These are phyloP conservation scores for Sporothrix globosa DNA, from an alignment of 2,329 filamentous ascomycete genomes.

Conservation along the genomic window DNA sequence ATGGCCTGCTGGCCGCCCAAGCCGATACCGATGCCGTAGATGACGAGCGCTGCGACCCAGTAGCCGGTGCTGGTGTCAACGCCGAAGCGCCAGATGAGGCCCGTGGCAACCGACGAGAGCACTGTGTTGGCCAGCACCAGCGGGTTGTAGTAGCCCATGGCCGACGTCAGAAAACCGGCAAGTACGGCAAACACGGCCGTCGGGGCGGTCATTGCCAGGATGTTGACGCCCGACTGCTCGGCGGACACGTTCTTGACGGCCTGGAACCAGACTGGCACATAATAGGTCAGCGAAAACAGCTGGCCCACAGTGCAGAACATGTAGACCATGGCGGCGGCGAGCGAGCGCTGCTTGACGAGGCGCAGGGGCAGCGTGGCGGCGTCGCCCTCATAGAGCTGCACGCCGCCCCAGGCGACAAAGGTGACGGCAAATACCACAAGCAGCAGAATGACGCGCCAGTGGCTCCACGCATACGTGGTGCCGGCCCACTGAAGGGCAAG, in stretches of 20 bases:
- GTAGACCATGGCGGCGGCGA: conserved; percentile 33
- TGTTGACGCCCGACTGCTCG: conserved; percentile 43
- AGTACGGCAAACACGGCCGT: conserved; percentile 38
- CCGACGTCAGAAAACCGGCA: conserved; percentile 36
- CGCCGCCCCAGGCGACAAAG: conserved; percentile 42
- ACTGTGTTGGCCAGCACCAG: conserved; percentile 32
- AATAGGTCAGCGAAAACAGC: conserved; percentile 36
- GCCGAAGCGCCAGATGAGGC: conserved; percentile 43
- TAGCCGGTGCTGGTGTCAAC: conserved; percentile 37
- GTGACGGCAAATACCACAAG: conserved; percentile 45
- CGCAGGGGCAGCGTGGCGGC: conserved; percentile 49
- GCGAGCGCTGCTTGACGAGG: conserved; percentile 45
- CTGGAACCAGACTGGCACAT: conserved; percentile 47
- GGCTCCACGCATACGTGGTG: conserved; percentile 46
- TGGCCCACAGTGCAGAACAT: conserved; percentile 31
- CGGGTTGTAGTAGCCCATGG: conserved; percentile 45
- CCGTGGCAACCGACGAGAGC: conserved; percentile 40
- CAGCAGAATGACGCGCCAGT: conserved; percentile 46
- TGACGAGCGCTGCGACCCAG: conserved; percentile 43
- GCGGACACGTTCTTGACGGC: conserved; percentile 40
- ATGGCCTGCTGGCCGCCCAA: conserved; percentile 39
- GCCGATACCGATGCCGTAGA: conserved; percentile 40
- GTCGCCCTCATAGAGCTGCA: conserved; percentile 47
- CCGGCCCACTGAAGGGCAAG: conserved; percentile 55
- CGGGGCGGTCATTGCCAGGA: conserved; percentile 37